phyloP scores from a whole-genome alignment of 108 stramenopile species.

The Ochromonas danica region DNA sequence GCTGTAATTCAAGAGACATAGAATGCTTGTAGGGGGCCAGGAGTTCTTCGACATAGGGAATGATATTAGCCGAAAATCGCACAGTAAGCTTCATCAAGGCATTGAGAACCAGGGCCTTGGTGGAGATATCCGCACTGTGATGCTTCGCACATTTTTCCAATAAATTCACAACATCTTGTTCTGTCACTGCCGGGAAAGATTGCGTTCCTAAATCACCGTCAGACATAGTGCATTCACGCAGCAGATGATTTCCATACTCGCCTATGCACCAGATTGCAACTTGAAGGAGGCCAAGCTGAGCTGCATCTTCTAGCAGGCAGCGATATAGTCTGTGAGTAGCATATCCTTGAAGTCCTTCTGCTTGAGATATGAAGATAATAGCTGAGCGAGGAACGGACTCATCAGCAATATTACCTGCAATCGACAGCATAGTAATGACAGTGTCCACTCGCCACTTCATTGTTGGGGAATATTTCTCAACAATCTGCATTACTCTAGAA shows the following conservation, averaged over 20 bases:
- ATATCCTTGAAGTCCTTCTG: constrained; percentile 73
- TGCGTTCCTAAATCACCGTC: constrained; percentile 11
- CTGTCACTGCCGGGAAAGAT: not conserved
- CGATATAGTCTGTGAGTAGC: constrained; percentile 85
- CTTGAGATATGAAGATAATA: constrained; percentile 43
- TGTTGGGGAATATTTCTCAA: constrained; percentile 82
- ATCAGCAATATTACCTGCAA: constrained; percentile 81
- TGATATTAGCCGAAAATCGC: constrained; percentile 11
- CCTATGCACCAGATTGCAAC: constrained; percentile 94
- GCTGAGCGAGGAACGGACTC: constrained; percentile 63
- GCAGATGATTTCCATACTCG: constrained; percentile 63
- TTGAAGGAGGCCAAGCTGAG: constrained; percentile 73
- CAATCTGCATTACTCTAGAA: constrained; percentile 73
- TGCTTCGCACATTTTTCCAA: constrained; percentile 67
- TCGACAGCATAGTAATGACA: constrained; percentile 87
- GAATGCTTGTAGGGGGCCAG: constrained; percentile 58
- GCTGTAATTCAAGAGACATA: constrained; percentile 84
- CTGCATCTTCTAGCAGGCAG: constrained; percentile 78
- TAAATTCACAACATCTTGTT: constrained; percentile 61
- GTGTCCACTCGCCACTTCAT: constrained; percentile 88
- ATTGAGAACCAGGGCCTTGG: constrained; percentile 77
- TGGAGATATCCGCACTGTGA: constrained; percentile 67
- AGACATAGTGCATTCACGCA: not conserved
- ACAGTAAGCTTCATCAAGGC: constrained; percentile 74
- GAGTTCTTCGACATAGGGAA: constrained; percentile 35